Conservation (phyloP, 139 green algal species). For the Chlorella sorokiniana region DNA sequence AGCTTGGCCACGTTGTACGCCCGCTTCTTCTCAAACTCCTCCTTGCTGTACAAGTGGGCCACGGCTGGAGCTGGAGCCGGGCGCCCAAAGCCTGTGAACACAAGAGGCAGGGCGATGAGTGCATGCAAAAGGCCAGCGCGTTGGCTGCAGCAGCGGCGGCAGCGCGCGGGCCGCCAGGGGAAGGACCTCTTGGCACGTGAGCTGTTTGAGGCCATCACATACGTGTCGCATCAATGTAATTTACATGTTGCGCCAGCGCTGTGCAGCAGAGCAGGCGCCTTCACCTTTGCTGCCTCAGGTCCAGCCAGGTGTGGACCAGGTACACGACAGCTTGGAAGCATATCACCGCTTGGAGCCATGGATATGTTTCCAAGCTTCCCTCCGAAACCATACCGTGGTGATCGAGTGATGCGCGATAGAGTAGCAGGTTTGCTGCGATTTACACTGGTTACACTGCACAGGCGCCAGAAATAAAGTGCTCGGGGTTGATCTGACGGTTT, state of each 20-base stretch:
- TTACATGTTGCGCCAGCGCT: no score
- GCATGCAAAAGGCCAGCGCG: background rate
- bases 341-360: background rate
- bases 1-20: slow-evolving; percentile 77
- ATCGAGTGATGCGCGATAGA: no score
- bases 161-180: background rate
- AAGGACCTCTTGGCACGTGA: no score
- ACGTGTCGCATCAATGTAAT: no score
- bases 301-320: background rate
- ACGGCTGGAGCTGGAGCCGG: slow-evolving; percentile 47
- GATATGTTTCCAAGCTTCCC: background rate
- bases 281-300: background rate
- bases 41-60: slow-evolving; percentile 31
- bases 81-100: background rate
- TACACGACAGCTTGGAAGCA: background rate
- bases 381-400: no score
- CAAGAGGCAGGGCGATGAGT: background rate
- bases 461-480: no score
- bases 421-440: no score
- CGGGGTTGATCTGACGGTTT: no score
- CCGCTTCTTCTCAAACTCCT: slow-evolving; percentile 63
- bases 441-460: no score
- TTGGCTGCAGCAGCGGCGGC: background rate
- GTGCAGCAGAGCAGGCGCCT: background rate
- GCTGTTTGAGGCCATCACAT: no score